Base-by-base conservation (phyloP, 208 protist genomes). In the Leishmania guyanensis region DNA sequence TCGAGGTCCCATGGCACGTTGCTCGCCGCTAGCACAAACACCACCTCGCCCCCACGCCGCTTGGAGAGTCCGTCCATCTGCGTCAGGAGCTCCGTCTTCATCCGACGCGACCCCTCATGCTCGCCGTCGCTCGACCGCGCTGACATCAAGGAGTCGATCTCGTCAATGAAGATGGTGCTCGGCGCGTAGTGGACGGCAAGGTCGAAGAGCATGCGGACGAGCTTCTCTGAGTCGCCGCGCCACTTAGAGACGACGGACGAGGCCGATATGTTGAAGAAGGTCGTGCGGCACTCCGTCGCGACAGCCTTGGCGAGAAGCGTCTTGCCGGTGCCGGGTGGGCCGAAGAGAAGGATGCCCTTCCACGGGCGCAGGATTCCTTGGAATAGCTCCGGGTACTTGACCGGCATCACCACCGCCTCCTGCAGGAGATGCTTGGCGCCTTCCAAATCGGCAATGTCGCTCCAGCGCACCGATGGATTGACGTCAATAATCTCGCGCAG, bases 91-190 rank as follows among this genome's bases (percentile, higher is more conserved):
- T 99, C 96, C 58, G 95, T 99, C 87, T 99, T 99, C 93, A 99
- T 95, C 51, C 96, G 90, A 17, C 97, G 92, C 53, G 91, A 96
- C 1, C 94, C 97, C 77, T 99, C 97, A 80, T 98, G 94, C 84
- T 97, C 94, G 68, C 92, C 95, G 68, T 99, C 98, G 60, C 80
- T 94, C 78, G 99, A 99, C 51, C 99, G 83, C 9, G 94, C 85
- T 14, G 92, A 94, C 91, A 97, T 97, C 46, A 99, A 85, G 9
- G 99, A 99, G 90, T 99, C 99, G 26, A 99, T 96, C 88, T 99
- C 99, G 91, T 99, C 99, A 76, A 99, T 99, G 91, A 99, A 99
- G 64, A 99, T 99, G 71, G 99, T 98, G 79, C 90, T 96, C 8
- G 97, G 97, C 43, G 95, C 92, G 85, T 98, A 98, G 82, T 97